A percentile compares a stretch with the other conserved stretches of the same genome.
Conservation (phyloP, 2,329 filamentous ascomycete species). For the Mariannaea sp. region DNA sequence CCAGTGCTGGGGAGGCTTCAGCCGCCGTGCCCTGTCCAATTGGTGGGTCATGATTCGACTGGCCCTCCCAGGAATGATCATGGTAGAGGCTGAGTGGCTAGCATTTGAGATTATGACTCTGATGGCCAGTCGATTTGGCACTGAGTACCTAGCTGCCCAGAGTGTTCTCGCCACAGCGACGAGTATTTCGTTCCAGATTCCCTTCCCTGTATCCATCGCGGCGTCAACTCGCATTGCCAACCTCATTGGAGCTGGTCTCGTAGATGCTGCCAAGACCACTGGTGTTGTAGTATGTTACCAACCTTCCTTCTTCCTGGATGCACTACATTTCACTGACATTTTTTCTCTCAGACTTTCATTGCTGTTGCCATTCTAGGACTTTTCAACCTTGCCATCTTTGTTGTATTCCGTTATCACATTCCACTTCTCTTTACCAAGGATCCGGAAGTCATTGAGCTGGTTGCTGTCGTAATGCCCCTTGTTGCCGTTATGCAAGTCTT, state of each 20-base stretch:
- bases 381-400: conserved; percentile 76
- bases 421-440: conserved; percentile 81
- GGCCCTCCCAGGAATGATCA: conserved; percentile 85
- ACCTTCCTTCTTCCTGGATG: neutral
- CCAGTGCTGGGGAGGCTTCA: conserved; percentile 86
- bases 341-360: conserved; percentile 59
- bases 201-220: conserved; percentile 89
- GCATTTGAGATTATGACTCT: conserved; percentile 92
- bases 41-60: conserved; percentile 85
- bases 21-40: conserved; percentile 69
- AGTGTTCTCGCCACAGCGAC: conserved; percentile 80
- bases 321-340: conserved; percentile 9
- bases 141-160: conserved; percentile 83
- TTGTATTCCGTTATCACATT: conserved; percentile 70
- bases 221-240: conserved; percentile 89
- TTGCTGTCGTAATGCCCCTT: conserved; percentile 74
- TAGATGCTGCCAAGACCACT: conserved; percentile 77
- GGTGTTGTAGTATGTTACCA: conserved; percentile 67
- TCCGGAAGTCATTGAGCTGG: conserved; percentile 68
- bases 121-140: conserved; percentile 78
- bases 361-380: conserved; percentile 73
- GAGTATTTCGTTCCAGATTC: conserved; percentile 84
- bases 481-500: conserved; percentile 90
- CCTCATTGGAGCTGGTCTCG: conserved; percentile 83
- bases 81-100: conserved; percentile 92